phyloP scores from a whole-genome alignment of 805 yeast species.

The Zygosaccharomyces bailii region DNA sequence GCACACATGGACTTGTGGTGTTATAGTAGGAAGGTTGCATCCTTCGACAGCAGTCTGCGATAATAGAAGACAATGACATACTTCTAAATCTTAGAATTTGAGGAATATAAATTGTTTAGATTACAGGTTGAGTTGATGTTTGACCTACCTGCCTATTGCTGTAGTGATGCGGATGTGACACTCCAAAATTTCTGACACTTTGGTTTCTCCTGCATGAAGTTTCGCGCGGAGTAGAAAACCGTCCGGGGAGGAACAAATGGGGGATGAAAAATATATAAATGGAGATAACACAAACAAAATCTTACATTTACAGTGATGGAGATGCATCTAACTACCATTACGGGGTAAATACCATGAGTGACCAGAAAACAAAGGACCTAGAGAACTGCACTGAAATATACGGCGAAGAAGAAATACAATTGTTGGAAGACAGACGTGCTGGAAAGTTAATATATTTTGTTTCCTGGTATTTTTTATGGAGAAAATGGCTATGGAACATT shows the following conservation, averaged over 20 bases:
- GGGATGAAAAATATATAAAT: background rate
- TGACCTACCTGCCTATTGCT: background rate
- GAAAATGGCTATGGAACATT: background rate
- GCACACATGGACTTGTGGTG: background rate
- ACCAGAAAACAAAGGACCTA: background rate
- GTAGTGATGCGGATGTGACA: background rate
- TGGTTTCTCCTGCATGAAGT: background rate
- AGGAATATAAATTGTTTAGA: background rate
- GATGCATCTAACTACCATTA: background rate
- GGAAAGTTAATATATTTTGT: constrained; percentile 4
- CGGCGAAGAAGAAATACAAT: constrained; percentile 2
- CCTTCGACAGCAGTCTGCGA: background rate
- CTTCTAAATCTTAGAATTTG: background rate
- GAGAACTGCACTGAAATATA: background rate
- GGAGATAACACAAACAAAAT: background rate
- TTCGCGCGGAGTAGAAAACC: background rate
- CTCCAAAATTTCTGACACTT: background rate
- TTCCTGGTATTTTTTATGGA: background rate
- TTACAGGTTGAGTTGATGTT: no score
- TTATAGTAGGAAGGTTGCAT: background rate
- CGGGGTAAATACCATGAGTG: background rate
- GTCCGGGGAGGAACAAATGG: background rate
- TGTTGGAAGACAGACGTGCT: background rate
- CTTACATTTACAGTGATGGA: background rate
- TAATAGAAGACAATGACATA: background rate